Base-by-base conservation (phyloP, 305 asterid genomes). In the Solanum hybrid region DNA sequence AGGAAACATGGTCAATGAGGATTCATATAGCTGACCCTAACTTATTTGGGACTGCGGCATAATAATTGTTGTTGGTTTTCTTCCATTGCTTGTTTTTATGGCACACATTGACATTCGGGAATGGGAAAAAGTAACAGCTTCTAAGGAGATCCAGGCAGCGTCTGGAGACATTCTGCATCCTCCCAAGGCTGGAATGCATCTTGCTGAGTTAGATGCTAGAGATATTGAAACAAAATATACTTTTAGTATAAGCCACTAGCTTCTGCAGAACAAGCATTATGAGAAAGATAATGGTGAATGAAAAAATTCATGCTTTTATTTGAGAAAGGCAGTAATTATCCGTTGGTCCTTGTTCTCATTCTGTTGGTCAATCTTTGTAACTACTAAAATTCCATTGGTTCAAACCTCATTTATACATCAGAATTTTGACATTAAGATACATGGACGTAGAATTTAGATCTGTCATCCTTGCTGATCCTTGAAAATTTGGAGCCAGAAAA, bases 161-260 rank as follows among this genome's bases (percentile, higher is more conserved):
- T 84, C 24, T 90, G 92, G 34, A 93, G 95, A 90, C 98, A 94
- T 85, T 89, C 91, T 14, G 42, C 19, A 66, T 95, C 98, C 17
- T 12, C 34, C 98, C 98, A 96, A 73, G 98, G 97, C 40, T 1
- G 29, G 90, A 95, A 95, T 1, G 93, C 71, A 32, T 91, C 91
- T 22, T 89, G 86, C 81, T 86, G 92, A 88, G 91, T 80, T 81
- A 71, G 73, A 89, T 90, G 90, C 96, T 94, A 93, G 72, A 76
- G 80, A 13, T 88, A 88, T 72, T 75, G 27, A 64, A 88, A 89
- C 71, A 80, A 91, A 73, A 91, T 34, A 19, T 51, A 37, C 71
- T 26, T 56, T 35, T 72, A 82, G 78, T 51, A 10, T 51, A 51
- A 29, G 75, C 38, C 29, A 31, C 40, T 51, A 51, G 42, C 29